phyloP scores from a whole-genome alignment of 192 early-diverging fungal genomes.

The Geranomyces michiganensis region DNA sequence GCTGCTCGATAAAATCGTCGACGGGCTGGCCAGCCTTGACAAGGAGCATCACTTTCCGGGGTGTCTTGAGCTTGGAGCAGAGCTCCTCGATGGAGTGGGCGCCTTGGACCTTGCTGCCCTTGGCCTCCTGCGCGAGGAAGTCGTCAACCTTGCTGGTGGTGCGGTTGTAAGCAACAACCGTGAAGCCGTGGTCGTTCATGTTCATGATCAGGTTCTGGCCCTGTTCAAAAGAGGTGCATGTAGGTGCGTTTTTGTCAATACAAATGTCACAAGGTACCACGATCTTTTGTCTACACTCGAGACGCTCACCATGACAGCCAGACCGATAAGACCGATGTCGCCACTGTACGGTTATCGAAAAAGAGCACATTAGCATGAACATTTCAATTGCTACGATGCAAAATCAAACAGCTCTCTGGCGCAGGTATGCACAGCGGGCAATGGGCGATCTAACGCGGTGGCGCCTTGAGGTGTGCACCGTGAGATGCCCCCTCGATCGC shows the following conservation, averaged over 20 bases:
- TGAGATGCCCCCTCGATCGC: no score
- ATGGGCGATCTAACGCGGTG: no score
- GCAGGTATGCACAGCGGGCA: no score
- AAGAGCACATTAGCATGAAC: no score
- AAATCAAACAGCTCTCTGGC: no score
- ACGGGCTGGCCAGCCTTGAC: constrained; percentile 96
- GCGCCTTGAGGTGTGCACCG: no score
- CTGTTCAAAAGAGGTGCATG: no score
- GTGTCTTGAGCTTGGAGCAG: constrained; percentile 89
- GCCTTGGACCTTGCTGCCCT: constrained; percentile 93
- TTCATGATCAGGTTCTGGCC: constrained; percentile 99
- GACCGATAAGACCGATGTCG: constrained; percentile 98
- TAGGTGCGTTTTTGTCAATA: neutral
- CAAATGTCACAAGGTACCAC: neutral
- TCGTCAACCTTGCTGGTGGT: constrained; percentile 92
- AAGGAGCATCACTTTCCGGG: constrained; percentile 96
- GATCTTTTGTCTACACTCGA: no score
- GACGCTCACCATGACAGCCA: constrained; percentile 95
- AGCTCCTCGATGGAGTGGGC: constrained; percentile 94
- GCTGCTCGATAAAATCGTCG: constrained; percentile 91
- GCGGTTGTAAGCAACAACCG: constrained; percentile 93
- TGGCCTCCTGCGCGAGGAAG: constrained; percentile 95
- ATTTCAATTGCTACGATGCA: no score
- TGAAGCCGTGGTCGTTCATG: constrained; percentile 97
- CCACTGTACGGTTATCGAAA: constrained; percentile 49